Evolutionary conservation across 768 basidiomycete genomes (phyloP), one percentile per base, ranked within the genome.

Genomic region (Leccinum subgranulosum): DNA sequence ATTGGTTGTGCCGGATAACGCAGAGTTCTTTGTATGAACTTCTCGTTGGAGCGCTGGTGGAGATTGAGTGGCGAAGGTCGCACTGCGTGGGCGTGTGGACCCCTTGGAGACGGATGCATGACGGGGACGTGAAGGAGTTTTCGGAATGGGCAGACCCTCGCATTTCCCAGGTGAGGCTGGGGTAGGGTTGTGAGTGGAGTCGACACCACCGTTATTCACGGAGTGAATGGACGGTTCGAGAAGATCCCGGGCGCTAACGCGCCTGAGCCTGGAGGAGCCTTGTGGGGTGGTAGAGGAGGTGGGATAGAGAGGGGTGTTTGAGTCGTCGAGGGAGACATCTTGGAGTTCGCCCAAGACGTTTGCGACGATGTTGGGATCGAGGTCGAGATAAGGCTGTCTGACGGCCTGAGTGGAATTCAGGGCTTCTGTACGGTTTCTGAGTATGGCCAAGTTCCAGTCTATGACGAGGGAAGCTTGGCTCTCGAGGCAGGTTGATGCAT

Each of bases 391-490:
- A 7, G 72, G 62, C 39, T 73, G 70, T 34, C 66, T 68, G 43
- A 73, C 48, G 0, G 48, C 33, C 11, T 61, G 63, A 0, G 59
- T n/a, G 4, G 59, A n/a, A 47, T 53, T 50, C 2, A 15, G n/a
- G 23, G 60, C 4, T 21, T 72, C 72, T 29, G 65, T 31, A 14
- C 70, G 69, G 41, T 66, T 62, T 31, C 67, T 71, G 7, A 82
- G 63, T 41, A 81, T 64, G 29, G 76, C 75, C 19, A 64, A 61
- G 33, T 69, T 70, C 82, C 83, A 87, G 55, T 84, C 81, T 28
- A 84, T 64, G 39, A 77, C 76, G 6, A 75, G 64, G 0, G 84
- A 81, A 0, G 84, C 85, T 52, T 86, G 84, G 21, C 74, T 74
- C 56, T 77, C 82, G 36, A 87, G 73, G 59, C 77, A 81, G 17